phyloP scores from a whole-genome alignment of 139 green algal species.

The Mychonastes homosphaera region DNA sequence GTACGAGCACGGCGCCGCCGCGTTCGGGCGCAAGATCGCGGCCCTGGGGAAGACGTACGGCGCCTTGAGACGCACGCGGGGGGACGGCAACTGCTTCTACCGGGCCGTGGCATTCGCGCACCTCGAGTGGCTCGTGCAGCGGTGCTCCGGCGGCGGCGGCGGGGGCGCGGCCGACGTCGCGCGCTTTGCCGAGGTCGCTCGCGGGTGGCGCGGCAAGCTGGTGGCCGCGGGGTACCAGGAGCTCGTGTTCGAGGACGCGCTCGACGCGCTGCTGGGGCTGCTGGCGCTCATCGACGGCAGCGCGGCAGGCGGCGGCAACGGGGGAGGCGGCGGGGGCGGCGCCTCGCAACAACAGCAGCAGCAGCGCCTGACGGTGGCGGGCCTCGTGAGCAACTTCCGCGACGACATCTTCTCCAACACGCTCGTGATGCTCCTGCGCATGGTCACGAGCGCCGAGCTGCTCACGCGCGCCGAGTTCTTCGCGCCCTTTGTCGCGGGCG shows the following conservation, averaged over 20 bases:
- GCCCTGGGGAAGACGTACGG: conserved; percentile 40
- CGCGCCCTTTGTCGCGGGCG: conserved; percentile 72
- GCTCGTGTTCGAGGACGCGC: conserved; percentile 69
- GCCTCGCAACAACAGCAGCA: not conserved
- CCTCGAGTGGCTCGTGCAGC: conserved; percentile 62
- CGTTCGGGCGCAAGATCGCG: conserved; percentile 65
- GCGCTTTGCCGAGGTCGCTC: too few relatives aligned
- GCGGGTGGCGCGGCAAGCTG: too few relatives aligned
- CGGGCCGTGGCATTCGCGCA: conserved; percentile 63
- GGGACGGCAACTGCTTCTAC: conserved; percentile 76
- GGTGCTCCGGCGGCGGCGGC: too few relatives aligned
- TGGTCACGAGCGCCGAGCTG: conserved; percentile 64
- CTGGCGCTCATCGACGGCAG: conserved; percentile 17
- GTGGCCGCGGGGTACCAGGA: conserved; percentile 46
- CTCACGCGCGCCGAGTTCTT: conserved; percentile 63
- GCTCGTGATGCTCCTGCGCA: conserved; percentile 65
- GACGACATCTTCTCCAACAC: conserved; percentile 37
- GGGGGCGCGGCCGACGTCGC: too few relatives aligned
- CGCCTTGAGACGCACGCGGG: conserved; percentile 42
- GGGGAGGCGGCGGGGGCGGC: not conserved
- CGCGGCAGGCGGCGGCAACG: not conserved
- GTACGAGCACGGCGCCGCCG: conserved; percentile 49
- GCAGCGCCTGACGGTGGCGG: conserved; percentile 29
- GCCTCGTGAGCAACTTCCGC: conserved; percentile 41
- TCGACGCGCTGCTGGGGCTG: conserved; percentile 64